Base-by-base conservation (phyloP, 2,329 filamentous ascomycete genomes). In the Volutella citrinella region DNA sequence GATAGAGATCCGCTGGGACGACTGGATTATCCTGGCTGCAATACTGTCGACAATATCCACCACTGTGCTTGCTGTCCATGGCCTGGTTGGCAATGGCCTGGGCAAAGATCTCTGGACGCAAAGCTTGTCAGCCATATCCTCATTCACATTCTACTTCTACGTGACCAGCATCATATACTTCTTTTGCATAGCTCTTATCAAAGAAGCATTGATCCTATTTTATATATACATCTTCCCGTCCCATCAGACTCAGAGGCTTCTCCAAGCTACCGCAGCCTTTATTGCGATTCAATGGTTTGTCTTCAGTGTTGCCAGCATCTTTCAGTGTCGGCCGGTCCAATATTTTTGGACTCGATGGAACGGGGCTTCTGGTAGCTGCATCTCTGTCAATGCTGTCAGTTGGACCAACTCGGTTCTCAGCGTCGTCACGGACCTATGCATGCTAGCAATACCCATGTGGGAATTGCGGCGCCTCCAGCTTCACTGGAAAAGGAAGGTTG, bases 141-240 rank as follows among this genome's bases (percentile, higher is more conserved):
- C 52, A 2, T 64, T 72, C 25, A 42, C 62, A 5, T 51, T 57
- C 16, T 59, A 55, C 43, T 57, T 66, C n/a, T 70, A 64, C 42
- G 49, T 57, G 36, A 56, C 56, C 42, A 54, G 55, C 7, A 42
- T 51, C 24, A 26, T 69, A 19, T 68, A 71, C 48, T 68, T 70
- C 44, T 34, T 55, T 5, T 51, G 61, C 11, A 49, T 69, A 9
- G 52, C 61, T n/a, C 51, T 69, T 27, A 60, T 67, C 20, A 69
- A 72, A 40, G 48, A 70, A 10, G 65, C 68, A 10, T 60, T 75
- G 32, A 57, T 74, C 7, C 57, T 68, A 45, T 70, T 74, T 50
- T 74, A 71, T 49, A 56, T 68, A 20, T 64, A 67, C 23, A 66
- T 27, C 25, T 27, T 27, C 14, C 13, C 25, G 8, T 8, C 25